phyloP scores from a whole-genome alignment of 176 grass and related monocot genomes.

The Thalia dealbata region DNA sequence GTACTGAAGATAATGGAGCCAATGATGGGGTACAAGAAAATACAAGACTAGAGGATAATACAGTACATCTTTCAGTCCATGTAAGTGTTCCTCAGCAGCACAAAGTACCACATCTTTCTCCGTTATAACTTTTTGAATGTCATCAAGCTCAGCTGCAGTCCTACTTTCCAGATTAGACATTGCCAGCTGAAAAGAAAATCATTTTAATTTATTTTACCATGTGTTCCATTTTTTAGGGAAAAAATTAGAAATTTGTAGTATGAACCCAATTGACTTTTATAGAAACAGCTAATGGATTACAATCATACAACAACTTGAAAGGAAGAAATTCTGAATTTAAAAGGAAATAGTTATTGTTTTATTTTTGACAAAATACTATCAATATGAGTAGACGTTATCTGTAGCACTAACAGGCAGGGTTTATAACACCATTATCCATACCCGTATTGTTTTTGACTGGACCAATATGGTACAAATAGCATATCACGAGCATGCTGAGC shows the following conservation, averaged over 20 bases:
- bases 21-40: neutral
- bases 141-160: slow-evolving; percentile 29
- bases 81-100: slow-evolving; percentile 17
- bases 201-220: slow-evolving; percentile 1
- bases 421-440: no score
- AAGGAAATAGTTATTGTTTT: neutral
- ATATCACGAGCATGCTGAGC: no score
- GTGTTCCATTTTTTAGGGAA: neutral
- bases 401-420: neutral
- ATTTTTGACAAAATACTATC: neutral
- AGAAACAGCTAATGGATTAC: neutral
- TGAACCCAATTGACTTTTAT: neutral
- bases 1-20: neutral
- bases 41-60: neutral
- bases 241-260: neutral
- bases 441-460: no score
- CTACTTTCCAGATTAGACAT: slow-evolving; percentile 27
- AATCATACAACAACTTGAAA: neutral
- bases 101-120: slow-evolving; percentile 13
- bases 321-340: neutral
- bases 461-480: no score
- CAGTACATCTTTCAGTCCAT: slow-evolving; percentile 31
- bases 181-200: slow-evolving; percentile 9
- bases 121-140: slow-evolving; percentile 20
- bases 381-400: neutral